Evolutionary conservation across 768 basidiomycete species (phyloP).

Genomic region (Leccinum subtestaceum): DNA sequence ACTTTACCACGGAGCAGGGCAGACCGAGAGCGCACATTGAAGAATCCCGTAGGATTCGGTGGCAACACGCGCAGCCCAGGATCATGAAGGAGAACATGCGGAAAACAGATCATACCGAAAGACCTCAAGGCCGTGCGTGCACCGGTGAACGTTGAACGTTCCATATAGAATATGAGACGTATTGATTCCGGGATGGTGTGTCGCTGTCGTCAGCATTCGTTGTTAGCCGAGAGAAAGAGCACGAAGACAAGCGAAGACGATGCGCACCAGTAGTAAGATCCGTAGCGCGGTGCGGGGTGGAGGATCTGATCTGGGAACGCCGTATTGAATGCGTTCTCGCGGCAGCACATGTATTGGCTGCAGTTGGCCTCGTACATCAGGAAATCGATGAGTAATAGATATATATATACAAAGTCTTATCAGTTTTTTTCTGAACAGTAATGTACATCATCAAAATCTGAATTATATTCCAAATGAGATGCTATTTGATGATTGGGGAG

Average conservation of each 20-base stretch:
- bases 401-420: too few relatives aligned
- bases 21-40: not conserved
- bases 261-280: conserved; percentile 33
- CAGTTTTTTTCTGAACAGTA: too few relatives aligned
- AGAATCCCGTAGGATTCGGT: not conserved
- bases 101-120: too few relatives aligned
- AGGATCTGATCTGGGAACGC: conserved; percentile 46
- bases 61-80: not conserved
- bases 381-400: too few relatives aligned
- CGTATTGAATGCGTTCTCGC: conserved; percentile 46
- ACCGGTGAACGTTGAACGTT: too few relatives aligned
- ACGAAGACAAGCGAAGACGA: not conserved
- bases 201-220: conserved; percentile 40
- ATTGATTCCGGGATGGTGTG: conserved; percentile 30
- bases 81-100: not conserved
- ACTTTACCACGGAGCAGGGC: not conserved
- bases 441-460: too few relatives aligned
- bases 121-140: too few relatives aligned
- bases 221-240: not conserved
- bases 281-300: conserved; percentile 62
- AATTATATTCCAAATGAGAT: too few relatives aligned
- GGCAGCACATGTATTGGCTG: conserved; percentile 60
- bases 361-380: conserved; percentile 55
- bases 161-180: not conserved
- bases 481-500: too few relatives aligned